Base-by-base conservation (phyloP, 805 yeast genomes). In the Lipomyces kockii region DNA sequence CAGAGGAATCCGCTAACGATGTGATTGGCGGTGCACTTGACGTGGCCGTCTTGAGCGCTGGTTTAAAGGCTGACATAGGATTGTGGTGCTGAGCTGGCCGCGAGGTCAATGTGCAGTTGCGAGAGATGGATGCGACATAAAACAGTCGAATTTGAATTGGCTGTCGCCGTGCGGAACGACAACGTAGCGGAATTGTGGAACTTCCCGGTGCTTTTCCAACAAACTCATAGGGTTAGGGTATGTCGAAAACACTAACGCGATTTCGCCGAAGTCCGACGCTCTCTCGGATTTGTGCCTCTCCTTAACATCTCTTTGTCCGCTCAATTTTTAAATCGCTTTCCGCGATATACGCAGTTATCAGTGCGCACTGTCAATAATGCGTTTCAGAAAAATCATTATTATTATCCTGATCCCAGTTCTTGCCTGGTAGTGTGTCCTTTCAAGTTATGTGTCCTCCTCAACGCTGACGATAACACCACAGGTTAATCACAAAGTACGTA, bases 31-130 rank as follows among this genome's bases (percentile, higher is more conserved):
- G 57, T 6, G 55, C 25, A 22, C 14, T 58, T 22, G 66, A 58
- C 6, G 63, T 22, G 29, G 63, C 2, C 22, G 52, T 32, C 43
- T 63, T 63, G 49, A 63, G 62, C 34, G 64, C 67, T 6, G 64
- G 52, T 27, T 66, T 55, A 20, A 55, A 64, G 20, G 43, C 59
- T 7, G 57, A 9, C 61, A 37, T 58, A 8, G n/a, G 20, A 43
- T 7, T n/a, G 9, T 43, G 6, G 49, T 17, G 8, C 49, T 8
- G 14, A n/a, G 49, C 9, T 1, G 20, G 11, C 20, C 22, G 3
- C 49, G 43, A 5, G 22, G 9, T 17, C 22, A 43, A 43, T 43
- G 43, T 37, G 49, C 49, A 43, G 20, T 7, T 17, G 22, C 20
- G 14, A 43, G 9, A 43, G 49, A 17, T 43, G 49, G 49, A n/a